Evolutionary conservation across 441 rosid species (phyloP), one percentile per base, ranked within the genome.

Genomic region (Isatis lusitanica): DNA sequence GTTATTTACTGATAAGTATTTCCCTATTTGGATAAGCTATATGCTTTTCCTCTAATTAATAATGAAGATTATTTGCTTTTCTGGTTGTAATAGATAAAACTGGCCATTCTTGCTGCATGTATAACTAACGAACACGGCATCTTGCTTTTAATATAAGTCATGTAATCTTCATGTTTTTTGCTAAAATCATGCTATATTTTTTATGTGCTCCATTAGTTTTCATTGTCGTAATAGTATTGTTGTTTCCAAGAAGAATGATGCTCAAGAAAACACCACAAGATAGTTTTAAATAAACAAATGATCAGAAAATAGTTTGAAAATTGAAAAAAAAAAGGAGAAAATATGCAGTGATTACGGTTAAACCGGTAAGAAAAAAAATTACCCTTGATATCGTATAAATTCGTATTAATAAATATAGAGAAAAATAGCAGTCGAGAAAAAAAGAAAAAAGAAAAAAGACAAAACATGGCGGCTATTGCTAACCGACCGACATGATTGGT

Each of bases 1-100:
- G 58, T 52, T 74, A 40, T 50, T 74, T 67, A 28, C 10, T 31
- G 73, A 74, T 67, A 74, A 74, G 62, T 58, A 66, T 66, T 60
- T 60, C 63, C 38, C 60, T 66, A 31, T 47, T 66, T 3, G 73
- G 68, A 66, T 66, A 30, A 74, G 30, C 44, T 71, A 13, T 11
- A n/a, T 44, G 3, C 4, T 18, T 47, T 64, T 47, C 21, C 39
- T 48, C 53, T 17, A 10, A 17, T 33, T 30, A 18, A 40, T 42
- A 13, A 51, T 13, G 43, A 42, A n/a, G 18, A 18, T 10, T n/a
- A n/a, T 15, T 59, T 13, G 21, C 10, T 17, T 69, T 12, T 35
- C 47, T 0, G 9, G 0, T 48, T 18, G 11, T 18, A 18, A 33
- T 13, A 28, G 4, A 15, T 70, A 48, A 26, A 70, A 9, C 35